phyloP scores from a whole-genome alignment of 306 rosid genomes.

The Prunus persica region Prunus_persica_NCBIv2 NC_034011.1:4820001-4820500 shows the following conservation, averaged over 20 bases:
- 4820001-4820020: no score
- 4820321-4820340: slow-evolving; percentile 2
- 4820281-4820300: slow-evolving; percentile 82
- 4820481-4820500: no score
- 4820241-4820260: slow-evolving; percentile 76
- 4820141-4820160: no score
- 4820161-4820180: slow-evolving; percentile 13
- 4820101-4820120: no score
- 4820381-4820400: slow-evolving; percentile 20
- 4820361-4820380: slow-evolving; percentile 1
- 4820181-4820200: slow-evolving; percentile 16
- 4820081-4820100: no score
- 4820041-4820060: no score
- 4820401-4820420: slow-evolving; percentile 84
- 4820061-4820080: no score
- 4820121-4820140: no score
- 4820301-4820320: slow-evolving; percentile 52
- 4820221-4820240: slow-evolving; percentile 45
- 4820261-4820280: slow-evolving; percentile 71
- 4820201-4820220: background rate
- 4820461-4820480: slow-evolving; percentile 56
- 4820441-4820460: slow-evolving; percentile 62
- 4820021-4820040: no score
- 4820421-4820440: slow-evolving; percentile 66
- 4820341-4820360: background rate